These are phyloP conservation scores for Arabidopsis hybrid DNA, from an alignment of 441 rosid genomes.

Conservation along the genomic window DNA sequence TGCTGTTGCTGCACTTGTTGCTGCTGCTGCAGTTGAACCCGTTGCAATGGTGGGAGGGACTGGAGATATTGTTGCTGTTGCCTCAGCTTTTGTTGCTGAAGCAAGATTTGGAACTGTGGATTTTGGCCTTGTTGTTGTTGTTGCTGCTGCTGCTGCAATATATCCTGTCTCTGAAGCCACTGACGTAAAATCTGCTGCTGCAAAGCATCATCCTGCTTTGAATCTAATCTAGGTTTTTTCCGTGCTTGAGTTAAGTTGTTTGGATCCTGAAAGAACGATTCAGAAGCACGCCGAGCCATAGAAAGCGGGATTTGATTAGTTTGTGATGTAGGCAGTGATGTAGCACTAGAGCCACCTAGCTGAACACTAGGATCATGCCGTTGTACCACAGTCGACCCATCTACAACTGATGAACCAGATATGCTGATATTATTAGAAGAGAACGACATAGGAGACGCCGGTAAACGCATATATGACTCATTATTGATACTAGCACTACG, in stretches of 20 bases:
- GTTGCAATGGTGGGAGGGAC: constrained; percentile 83
- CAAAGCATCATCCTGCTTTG: constrained; percentile 86
- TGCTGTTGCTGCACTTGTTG: constrained; percentile 52
- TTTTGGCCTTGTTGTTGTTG: constrained; percentile 62
- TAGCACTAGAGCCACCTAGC: constrained; percentile 78
- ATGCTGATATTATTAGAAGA: constrained; percentile 89
- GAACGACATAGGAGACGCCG: constrained; percentile 96
- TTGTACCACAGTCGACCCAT: constrained; percentile 86
- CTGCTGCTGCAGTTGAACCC: constrained; percentile 82
- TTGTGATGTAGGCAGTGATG: constrained; percentile 75
- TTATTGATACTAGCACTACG: constrained; percentile 96
- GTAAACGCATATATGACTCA: constrained; percentile 95
- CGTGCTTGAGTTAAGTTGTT: constrained; percentile 67
- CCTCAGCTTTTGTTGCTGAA: constrained; percentile 66
- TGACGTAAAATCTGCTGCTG: constrained; percentile 89
- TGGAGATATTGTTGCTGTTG: constrained; percentile 84
- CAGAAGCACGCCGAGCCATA: constrained; percentile 68
- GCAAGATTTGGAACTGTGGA: constrained; percentile 74
- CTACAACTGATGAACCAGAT: constrained; percentile 88
- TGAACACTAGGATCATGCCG: constrained; percentile 74
- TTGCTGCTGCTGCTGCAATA: constrained; percentile 65
- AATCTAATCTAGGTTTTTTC: constrained; percentile 83
- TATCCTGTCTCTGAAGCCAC: constrained; percentile 84
- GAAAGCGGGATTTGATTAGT: constrained; percentile 64
- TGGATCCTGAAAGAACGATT: constrained; percentile 75